Conservation (phyloP, 2,329 filamentous ascomycete species). For the Dactylonectria macrodidyma region DNA sequence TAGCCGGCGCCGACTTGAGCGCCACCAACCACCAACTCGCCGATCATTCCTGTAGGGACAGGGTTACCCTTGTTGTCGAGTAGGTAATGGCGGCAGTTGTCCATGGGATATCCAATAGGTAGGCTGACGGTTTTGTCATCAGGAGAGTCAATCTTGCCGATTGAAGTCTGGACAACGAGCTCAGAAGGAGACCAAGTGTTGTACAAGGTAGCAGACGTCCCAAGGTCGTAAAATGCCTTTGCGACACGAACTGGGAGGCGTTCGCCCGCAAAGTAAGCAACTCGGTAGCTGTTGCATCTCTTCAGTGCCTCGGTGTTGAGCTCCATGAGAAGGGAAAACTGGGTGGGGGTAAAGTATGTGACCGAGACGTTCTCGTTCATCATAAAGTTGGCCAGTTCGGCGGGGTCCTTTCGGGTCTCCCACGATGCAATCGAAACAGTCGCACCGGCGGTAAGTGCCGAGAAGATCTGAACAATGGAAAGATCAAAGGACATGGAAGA, state of each 20-base stretch:
- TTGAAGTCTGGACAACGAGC: conserved; percentile 43
- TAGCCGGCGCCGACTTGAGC: conserved; percentile 60
- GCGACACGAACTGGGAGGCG: conserved; percentile 42
- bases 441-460: conserved; percentile 40
- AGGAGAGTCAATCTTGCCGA: conserved; percentile 36
- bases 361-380: conserved; percentile 36
- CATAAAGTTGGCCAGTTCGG: conserved; percentile 44
- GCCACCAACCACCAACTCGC: conserved; percentile 60
- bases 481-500: conserved; percentile 46
- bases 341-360: conserved; percentile 45
- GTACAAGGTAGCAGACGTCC: conserved; percentile 40
- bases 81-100: conserved; percentile 56
- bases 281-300: conserved; percentile 39
- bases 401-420: conserved; percentile 44
- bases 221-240: conserved; percentile 42
- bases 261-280: conserved; percentile 45
- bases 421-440: conserved; percentile 42
- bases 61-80: conserved; percentile 56
- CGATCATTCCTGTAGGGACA: conserved; percentile 54
- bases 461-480: conserved; percentile 44
- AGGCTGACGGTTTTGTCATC: conserved; percentile 34
- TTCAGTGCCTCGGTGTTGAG: conserved; percentile 37
- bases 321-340: conserved; percentile 44
- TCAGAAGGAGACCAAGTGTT: conserved; percentile 45
- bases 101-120: conserved; percentile 44